A percentile compares a stretch with the other conserved stretches of the same genome.
These are phyloP conservation scores for Eucalyptus melliodora DNA, from an alignment of 345 rosid genomes.

Conservation along the genomic window DNA sequence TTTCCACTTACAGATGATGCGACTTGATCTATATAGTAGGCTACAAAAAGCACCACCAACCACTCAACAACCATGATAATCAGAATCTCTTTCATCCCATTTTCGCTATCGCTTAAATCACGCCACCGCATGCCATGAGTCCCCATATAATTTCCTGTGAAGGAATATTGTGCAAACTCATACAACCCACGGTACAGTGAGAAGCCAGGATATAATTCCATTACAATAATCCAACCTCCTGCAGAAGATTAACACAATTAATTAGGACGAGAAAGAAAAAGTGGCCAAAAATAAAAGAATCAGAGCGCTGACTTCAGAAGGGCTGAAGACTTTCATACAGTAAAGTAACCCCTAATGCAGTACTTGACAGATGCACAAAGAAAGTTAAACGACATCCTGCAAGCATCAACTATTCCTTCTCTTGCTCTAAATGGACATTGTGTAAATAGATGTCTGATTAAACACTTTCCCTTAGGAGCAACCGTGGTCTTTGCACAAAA, in stretches of 20 bases:
- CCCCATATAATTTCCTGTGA: conserved; percentile 30
- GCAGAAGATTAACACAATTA: neutral
- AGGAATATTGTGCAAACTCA: conserved; percentile 52
- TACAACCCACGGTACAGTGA: conserved; percentile 79
- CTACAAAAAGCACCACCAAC: conserved; percentile 44
- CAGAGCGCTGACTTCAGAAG: neutral
- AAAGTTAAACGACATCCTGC: neutral
- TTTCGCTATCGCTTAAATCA: conserved; percentile 37
- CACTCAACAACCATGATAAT: conserved; percentile 63
- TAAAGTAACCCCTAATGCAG: neutral
- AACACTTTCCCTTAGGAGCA: neutral
- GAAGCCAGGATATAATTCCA: conserved; percentile 90
- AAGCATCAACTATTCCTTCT: neutral
- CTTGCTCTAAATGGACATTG: neutral
- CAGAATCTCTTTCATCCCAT: conserved; percentile 53
- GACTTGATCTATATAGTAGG: conserved; percentile 64
- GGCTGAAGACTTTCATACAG: neutral
- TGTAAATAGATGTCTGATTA: neutral
- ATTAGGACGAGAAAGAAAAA: neutral
- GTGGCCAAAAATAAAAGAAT: neutral
- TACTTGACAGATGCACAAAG: neutral
- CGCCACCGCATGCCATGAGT: conserved; percentile 69
- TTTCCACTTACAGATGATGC: conserved; percentile 42
- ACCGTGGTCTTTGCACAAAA: neutral
- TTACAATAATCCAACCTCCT: conserved; percentile 54